phyloP scores from a whole-genome alignment of 2,329 filamentous ascomycete genomes.

The Zymoseptoria ardabiliae region DNA sequence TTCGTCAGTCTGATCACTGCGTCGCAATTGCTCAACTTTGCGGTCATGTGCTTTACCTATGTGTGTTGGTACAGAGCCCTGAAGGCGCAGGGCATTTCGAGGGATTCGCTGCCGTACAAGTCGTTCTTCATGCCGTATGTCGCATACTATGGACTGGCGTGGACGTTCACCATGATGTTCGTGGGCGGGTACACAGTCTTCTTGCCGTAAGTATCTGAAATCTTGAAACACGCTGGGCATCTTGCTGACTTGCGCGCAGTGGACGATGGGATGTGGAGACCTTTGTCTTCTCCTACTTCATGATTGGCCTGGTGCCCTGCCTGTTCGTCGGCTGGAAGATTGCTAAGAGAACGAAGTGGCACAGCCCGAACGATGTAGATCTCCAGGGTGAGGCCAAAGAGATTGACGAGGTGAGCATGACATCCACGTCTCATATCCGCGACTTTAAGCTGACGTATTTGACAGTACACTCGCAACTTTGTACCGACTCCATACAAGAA shows the following conservation, averaged over 20 bases:
- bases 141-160: slow-evolving; percentile 55
- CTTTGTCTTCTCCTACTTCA: slow-evolving; percentile 68
- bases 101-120: slow-evolving; percentile 59
- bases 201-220: slow-evolving; percentile 38
- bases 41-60: slow-evolving; percentile 61
- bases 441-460: background rate
- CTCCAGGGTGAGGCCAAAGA: slow-evolving; percentile 55
- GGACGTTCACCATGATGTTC: slow-evolving; percentile 65
- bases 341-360: slow-evolving; percentile 49
- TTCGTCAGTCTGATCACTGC: slow-evolving; percentile 65
- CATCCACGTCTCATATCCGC: slow-evolving; percentile 5
- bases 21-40: slow-evolving; percentile 66
- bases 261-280: slow-evolving; percentile 56
- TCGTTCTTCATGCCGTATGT: slow-evolving; percentile 61
- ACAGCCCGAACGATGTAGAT: slow-evolving; percentile 53
- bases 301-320: slow-evolving; percentile 62
- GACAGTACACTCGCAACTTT: slow-evolving; percentile 18
- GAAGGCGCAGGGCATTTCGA: slow-evolving; percentile 58
- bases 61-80: slow-evolving; percentile 63
- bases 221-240: background rate
- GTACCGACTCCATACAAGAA: slow-evolving; percentile 25
- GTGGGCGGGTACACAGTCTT: slow-evolving; percentile 73
- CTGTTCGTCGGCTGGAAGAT: slow-evolving; percentile 67
- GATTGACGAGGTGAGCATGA: slow-evolving; percentile 47
- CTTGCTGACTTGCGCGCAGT: background rate